Evolutionary conservation across 73 alveolate genomes (phyloP).

Genomic region (Breviolum minutum): DNA sequence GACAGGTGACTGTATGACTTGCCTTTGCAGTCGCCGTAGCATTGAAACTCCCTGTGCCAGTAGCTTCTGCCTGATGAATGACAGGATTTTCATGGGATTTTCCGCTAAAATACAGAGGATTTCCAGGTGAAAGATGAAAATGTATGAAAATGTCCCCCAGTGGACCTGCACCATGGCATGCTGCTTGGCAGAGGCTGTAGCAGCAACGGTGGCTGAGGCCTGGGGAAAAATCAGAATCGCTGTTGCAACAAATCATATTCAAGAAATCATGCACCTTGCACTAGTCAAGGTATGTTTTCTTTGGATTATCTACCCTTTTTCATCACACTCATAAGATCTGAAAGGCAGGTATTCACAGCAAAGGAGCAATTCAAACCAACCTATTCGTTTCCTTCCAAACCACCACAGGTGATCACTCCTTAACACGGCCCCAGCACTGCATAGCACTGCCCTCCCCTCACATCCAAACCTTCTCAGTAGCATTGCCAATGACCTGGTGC

Average conservation of each 20-base stretch:
- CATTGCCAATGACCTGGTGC: conserved; percentile 34
- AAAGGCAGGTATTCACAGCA: too few relatives aligned
- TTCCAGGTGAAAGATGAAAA: neutral
- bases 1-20: neutral
- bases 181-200: conserved; percentile 59
- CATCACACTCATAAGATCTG: too few relatives aligned
- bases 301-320: too few relatives aligned
- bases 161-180: conserved; percentile 42
- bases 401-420: too few relatives aligned
- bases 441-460: neutral
- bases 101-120: neutral
- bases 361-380: too few relatives aligned
- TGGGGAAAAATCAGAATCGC: neutral
- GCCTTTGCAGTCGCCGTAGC: conserved; percentile 62
- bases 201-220: conserved; percentile 58
- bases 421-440: too few relatives aligned
- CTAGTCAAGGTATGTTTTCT: too few relatives aligned
- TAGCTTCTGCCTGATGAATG: conserved; percentile 20
- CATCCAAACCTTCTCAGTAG: neutral
- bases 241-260: too few relatives aligned
- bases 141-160: too few relatives aligned
- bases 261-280: too few relatives aligned
- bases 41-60: conserved; percentile 15
- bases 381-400: too few relatives aligned
- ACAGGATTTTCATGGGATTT: neutral